Percentiles rank a stretch among this genome's conserved stretches.
These are phyloP conservation scores for Yamadazyma dendronema DNA, from an alignment of 1,139 yeast species.

Conservation along the genomic window DNA sequence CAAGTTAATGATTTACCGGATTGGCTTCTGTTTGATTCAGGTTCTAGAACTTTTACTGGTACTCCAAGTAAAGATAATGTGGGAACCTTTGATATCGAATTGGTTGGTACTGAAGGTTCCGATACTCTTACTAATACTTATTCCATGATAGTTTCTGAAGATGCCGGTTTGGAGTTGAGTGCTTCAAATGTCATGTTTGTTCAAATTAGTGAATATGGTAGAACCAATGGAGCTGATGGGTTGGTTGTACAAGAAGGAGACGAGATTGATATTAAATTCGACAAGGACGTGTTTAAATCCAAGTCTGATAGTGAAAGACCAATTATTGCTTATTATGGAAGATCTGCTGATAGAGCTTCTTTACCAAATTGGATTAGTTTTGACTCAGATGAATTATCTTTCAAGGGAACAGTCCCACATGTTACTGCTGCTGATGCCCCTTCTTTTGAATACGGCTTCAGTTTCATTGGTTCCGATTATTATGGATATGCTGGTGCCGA, in stretches of 20 bases:
- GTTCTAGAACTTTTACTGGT: conserved; percentile 65
- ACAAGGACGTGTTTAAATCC: conserved; percentile 51
- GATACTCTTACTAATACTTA: conserved; percentile 50
- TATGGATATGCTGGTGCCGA: conserved; percentile 72
- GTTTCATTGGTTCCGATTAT: conserved; percentile 77
- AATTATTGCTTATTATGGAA: conserved; percentile 77
- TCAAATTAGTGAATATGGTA: conserved; percentile 56
- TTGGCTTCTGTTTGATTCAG: conserved; percentile 75
- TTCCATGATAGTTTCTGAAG: conserved; percentile 56
- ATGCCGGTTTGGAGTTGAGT: conserved; percentile 48
- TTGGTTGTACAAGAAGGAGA: conserved; percentile 72
- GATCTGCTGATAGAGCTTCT: conserved; percentile 77
- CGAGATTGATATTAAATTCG: conserved; percentile 61
- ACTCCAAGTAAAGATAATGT: conserved; percentile 52
- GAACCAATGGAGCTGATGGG: conserved; percentile 72
- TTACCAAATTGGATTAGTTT: conserved; percentile 87
- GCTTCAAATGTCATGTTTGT: conserved; percentile 40
- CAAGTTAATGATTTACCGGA: conserved; percentile 58
- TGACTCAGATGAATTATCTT: conserved; percentile 59
- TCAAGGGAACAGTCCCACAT: conserved; percentile 85
- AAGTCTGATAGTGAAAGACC: conserved; percentile 41
- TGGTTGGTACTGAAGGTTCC: conserved; percentile 65
- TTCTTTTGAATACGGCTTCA: conserved; percentile 68
- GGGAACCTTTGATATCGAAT: conserved; percentile 44
- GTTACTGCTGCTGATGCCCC: conserved; percentile 88